Evolutionary conservation across 2,329 filamentous ascomycete species (phyloP).

Genomic region (Ustilaginoidea virens): DNA sequence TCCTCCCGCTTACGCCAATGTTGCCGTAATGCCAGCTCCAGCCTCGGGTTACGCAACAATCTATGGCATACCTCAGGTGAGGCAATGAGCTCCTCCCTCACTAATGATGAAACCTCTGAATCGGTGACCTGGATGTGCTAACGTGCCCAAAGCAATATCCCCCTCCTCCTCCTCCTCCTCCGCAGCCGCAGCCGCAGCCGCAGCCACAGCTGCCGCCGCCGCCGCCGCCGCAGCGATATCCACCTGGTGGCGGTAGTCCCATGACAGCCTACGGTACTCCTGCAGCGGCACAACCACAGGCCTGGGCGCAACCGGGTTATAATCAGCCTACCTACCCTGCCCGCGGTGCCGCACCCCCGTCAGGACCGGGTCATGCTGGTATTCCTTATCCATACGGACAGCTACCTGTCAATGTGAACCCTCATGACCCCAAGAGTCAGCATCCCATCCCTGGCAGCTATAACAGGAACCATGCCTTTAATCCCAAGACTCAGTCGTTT

Average conservation of each 20-base stretch:
- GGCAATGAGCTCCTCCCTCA: conserved; percentile 6
- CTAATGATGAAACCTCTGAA: too few relatives aligned
- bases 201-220: conserved; percentile 17
- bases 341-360: conserved; percentile 14
- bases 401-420: conserved; percentile 52
- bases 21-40: conserved; percentile 25
- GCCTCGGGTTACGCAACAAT: conserved; percentile 26
- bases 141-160: conserved; percentile 13
- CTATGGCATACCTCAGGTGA: conserved; percentile 32
- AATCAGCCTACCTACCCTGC: conserved; percentile 16
- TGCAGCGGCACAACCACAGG: conserved; percentile 14
- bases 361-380: conserved; percentile 16
- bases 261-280: conserved; percentile 22
- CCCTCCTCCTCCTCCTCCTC: conserved; percentile 12
- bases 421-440: conserved; percentile 57
- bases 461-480: conserved; percentile 67
- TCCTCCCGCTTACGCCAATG: conserved; percentile 26
- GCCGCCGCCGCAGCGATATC: too few relatives aligned
- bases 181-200: conserved; percentile 13
- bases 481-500: conserved; percentile 87
- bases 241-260: conserved; percentile 20
- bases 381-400: conserved; percentile 65
- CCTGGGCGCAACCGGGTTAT: conserved; percentile 22
- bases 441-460: conserved; percentile 77
- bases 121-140: too few relatives aligned